Conservation (phyloP, 2,329 filamentous ascomycete genomes). For the Clarireedia paspali region DNA sequence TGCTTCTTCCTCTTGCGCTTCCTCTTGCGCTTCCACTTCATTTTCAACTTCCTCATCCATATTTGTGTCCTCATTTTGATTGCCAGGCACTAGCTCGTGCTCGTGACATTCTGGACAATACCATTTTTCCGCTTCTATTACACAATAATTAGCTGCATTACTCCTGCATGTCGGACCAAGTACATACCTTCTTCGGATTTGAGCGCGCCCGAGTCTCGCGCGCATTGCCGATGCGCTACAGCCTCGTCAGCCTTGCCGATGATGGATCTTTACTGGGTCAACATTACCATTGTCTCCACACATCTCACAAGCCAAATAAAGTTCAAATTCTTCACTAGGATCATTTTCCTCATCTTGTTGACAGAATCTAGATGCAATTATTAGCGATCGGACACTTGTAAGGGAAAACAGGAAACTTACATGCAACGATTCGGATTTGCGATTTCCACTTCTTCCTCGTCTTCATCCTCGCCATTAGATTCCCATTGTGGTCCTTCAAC, state of each 20-base stretch:
- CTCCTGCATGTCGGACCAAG: neutral
- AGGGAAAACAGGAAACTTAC: constrained; percentile 37
- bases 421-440: constrained; percentile 53
- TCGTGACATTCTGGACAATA: constrained; percentile 46
- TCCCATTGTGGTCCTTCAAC: constrained; percentile 51
- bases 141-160: constrained; percentile 19
- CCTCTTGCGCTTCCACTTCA: constrained; percentile 9
- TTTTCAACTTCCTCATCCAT: constrained; percentile 1
- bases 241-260: constrained; percentile 34
- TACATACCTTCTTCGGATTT: constrained; percentile 53
- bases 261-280: constrained; percentile 14
- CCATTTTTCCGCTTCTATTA: constrained; percentile 49
- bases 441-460: constrained; percentile 46
- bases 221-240: constrained; percentile 86
- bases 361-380: constrained; percentile 60
- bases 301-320: constrained; percentile 65
- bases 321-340: constrained; percentile 72
- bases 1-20: neutral
- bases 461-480: constrained; percentile 38
- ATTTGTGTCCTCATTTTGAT: constrained; percentile 17
- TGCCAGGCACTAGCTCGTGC: constrained; percentile 39
- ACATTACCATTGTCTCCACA: constrained; percentile 79
- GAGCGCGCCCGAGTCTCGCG: constrained; percentile 60
- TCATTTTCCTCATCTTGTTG: constrained; percentile 76
- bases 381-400: neutral